phyloP scores from a whole-genome alignment of 371 early-diverging fungal genomes.

The Mortierella sp. region DNA sequence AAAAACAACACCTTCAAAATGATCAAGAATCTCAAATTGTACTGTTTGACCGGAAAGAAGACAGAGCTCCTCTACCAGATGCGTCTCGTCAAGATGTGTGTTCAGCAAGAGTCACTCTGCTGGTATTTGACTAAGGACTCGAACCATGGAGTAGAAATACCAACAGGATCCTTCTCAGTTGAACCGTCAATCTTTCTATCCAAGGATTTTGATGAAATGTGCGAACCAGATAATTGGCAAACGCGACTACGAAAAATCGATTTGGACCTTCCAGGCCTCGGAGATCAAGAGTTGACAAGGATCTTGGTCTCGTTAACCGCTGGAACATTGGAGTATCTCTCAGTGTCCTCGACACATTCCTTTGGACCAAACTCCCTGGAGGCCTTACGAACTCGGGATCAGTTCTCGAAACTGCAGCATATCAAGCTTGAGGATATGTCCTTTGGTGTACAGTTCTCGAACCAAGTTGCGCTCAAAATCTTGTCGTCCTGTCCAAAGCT shows the following conservation, averaged over 20 bases:
- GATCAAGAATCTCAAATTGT: neutral
- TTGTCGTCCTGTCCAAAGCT: neutral
- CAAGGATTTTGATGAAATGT: neutral
- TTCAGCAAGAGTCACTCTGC: neutral
- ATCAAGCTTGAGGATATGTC: neutral
- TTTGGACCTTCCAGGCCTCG: neutral
- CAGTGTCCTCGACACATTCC: neutral
- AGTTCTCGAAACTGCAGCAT: neutral
- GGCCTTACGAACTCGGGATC: neutral
- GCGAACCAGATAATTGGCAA: neutral
- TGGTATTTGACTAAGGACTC: neutral
- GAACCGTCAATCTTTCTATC: neutral
- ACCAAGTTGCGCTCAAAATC: neutral
- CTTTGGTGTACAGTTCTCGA: neutral
- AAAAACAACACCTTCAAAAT: neutral
- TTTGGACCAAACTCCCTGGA: neutral
- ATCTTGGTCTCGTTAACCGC: neutral
- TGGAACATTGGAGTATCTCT: neutral
- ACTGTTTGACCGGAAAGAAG: neutral
- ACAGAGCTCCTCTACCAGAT: neutral
- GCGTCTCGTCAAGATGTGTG: neutral
- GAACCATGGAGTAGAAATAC: neutral
- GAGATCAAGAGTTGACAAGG: neutral
- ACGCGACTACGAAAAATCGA: neutral
- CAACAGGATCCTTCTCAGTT: neutral